Percentiles rank a stretch among this genome's conserved stretches.
Evolutionary conservation across 2,329 filamentous ascomycete species (phyloP).

Genomic region (Cladobotryum mycophilum): DNA sequence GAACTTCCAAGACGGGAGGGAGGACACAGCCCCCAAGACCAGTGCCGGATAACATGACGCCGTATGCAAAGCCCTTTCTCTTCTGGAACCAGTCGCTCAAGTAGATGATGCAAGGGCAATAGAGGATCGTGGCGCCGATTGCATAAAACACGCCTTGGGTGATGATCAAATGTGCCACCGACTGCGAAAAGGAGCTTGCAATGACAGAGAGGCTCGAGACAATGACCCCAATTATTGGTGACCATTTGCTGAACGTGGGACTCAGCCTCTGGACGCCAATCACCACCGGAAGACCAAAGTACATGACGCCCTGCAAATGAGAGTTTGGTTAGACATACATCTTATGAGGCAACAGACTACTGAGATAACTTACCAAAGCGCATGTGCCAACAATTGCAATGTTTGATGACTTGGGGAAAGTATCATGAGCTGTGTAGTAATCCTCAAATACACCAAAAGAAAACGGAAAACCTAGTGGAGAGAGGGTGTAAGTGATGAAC

Average conservation of each 20-base stretch:
- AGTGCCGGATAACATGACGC: constrained; percentile 47
- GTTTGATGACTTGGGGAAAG: constrained; percentile 43
- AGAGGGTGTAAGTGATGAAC: not conserved
- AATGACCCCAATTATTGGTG: constrained; percentile 35
- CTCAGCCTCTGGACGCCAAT: constrained; percentile 38
- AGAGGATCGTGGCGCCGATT: constrained; percentile 44
- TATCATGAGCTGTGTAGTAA: constrained; percentile 52
- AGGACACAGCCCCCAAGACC: constrained; percentile 40
- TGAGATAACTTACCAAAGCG: constrained; percentile 37
- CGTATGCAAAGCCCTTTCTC: constrained; percentile 49
- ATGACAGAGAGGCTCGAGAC: constrained; percentile 42
- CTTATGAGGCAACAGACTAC: no score
- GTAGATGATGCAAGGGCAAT: constrained; percentile 46
- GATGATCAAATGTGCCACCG: constrained; percentile 43
- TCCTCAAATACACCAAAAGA: constrained; percentile 62
- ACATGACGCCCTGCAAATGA: constrained; percentile 39
- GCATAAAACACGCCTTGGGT: constrained; percentile 54
- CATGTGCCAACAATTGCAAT: constrained; percentile 56
- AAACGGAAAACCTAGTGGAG: constrained; percentile 50
- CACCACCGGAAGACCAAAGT: constrained; percentile 40
- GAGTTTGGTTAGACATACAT: not conserved
- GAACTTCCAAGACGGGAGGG: constrained; percentile 38
- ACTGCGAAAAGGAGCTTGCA: constrained; percentile 42
- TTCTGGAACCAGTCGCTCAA: constrained; percentile 51
- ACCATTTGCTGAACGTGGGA: constrained; percentile 31